Conservation (phyloP, 2,329 filamentous ascomycete genomes). For the Fusarium sp. region DNA sequence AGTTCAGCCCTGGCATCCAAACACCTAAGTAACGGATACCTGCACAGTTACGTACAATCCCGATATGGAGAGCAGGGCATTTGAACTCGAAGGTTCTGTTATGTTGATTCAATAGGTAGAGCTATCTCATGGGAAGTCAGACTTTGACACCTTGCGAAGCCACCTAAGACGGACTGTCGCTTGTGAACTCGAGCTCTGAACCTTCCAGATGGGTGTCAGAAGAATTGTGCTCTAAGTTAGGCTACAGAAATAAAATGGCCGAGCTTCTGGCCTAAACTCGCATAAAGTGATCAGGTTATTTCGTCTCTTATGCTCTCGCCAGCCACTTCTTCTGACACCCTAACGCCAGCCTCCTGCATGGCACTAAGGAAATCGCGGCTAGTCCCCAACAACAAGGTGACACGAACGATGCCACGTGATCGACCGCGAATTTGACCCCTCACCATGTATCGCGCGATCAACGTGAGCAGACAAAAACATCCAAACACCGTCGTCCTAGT, state of each 20-base stretch:
- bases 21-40: not conserved
- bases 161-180: not conserved
- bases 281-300: not conserved
- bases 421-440: constrained; percentile 37
- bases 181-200: too few relatives aligned
- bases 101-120: not conserved
- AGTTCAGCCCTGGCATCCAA: not conserved
- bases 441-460: constrained; percentile 18
- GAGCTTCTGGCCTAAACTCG: fast-evolving
- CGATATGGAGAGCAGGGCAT: not conserved
- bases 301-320: not conserved
- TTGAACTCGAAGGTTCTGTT: not conserved
- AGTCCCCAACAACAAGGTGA: not conserved
- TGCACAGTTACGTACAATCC: not conserved
- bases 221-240: not conserved
- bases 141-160: not conserved
- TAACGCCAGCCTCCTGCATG: not conserved
- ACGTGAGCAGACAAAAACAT: constrained; percentile 51
- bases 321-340: not conserved
- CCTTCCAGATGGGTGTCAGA: not conserved
- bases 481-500: constrained; percentile 46
- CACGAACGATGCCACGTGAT: constrained; percentile 39
- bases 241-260: not conserved
- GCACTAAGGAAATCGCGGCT: not conserved
- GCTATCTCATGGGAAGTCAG: not conserved